A percentile compares a stretch with the other conserved stretches of the same genome.
Conservation (phyloP, 805 yeast genomes). For the Candida ulmi region DNA sequence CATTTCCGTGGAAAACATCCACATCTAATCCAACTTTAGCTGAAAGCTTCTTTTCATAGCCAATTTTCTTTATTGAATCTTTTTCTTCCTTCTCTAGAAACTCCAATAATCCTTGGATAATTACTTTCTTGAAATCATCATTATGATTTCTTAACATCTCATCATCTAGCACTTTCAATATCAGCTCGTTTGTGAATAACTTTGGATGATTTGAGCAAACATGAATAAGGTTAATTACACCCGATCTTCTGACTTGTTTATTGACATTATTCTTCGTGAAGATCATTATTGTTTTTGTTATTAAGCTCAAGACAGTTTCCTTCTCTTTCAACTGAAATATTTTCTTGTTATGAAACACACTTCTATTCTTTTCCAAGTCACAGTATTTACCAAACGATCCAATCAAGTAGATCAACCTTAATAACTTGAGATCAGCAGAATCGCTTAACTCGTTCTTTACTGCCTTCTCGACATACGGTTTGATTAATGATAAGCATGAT, state of each 20-base stretch:
- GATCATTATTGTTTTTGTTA: conserved; percentile 51
- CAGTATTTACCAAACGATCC: conserved; percentile 73
- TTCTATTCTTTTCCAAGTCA: conserved; percentile 43
- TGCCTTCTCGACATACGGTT: conserved; percentile 36
- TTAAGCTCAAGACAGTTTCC: conserved; percentile 53
- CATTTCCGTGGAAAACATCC: conserved; percentile 50
- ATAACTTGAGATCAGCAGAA: conserved; percentile 40
- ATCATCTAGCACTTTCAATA: conserved; percentile 45
- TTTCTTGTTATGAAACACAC: conserved; percentile 30
- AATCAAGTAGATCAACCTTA: conserved; percentile 53
- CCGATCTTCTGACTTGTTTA: conserved; percentile 39
- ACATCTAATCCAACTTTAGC: conserved; percentile 28
- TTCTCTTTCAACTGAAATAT: conserved; percentile 37
- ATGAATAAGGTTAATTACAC: conserved; percentile 51
- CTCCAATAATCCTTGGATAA: conserved; percentile 51
- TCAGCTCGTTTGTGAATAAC: conserved; percentile 53
- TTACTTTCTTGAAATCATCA: conserved; percentile 39
- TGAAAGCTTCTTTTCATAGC: conserved; percentile 32
- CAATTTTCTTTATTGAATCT: conserved; percentile 35
- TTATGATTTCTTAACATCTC: conserved; percentile 35
- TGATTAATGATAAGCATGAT: conserved; percentile 49
- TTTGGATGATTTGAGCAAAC: conserved; percentile 61
- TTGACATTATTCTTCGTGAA: conserved; percentile 37
- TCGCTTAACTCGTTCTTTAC: conserved; percentile 21
- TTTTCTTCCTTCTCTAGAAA: conserved; percentile 55